Evolutionary conservation across 139 green algal genomes (phyloP).

Genomic region (Closterium sp.): DNA sequence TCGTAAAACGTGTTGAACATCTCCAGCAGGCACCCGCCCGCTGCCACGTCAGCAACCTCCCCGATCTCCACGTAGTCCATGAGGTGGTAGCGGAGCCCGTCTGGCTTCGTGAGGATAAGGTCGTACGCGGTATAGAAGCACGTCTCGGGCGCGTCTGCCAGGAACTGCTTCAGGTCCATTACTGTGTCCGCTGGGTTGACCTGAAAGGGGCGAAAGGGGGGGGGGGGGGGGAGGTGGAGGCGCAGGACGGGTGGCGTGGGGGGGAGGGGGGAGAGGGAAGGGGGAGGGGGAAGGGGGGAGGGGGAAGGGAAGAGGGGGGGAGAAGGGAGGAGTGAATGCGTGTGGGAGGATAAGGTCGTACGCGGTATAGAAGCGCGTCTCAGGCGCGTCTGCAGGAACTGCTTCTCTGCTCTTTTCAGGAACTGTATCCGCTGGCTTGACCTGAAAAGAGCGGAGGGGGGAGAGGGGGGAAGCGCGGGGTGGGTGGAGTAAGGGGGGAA

Average conservation of each 20-base stretch:
- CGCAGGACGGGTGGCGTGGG: too few relatives aligned
- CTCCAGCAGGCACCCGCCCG: slow-evolving; percentile 32
- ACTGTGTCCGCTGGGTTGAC: slow-evolving; percentile 46
- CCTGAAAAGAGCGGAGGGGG: too few relatives aligned
- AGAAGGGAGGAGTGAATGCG: slow-evolving; percentile 11
- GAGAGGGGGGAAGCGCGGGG: too few relatives aligned
- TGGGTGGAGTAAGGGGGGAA: too few relatives aligned
- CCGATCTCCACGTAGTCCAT: slow-evolving; percentile 47
- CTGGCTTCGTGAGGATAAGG: slow-evolving; percentile 31
- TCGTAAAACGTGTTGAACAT: slow-evolving; percentile 46
- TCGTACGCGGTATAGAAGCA: slow-evolving; percentile 53
- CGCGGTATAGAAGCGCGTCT: slow-evolving; percentile 50
- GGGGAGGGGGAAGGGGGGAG: too few relatives aligned
- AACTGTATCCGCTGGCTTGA: slow-evolving; percentile 24
- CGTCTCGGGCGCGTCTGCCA: slow-evolving; percentile 47
- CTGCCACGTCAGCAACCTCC: slow-evolving; percentile 41
- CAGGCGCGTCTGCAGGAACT: slow-evolving; percentile 41
- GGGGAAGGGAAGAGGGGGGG: background rate
- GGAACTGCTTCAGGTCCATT: slow-evolving; percentile 51
- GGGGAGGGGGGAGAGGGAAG: too few relatives aligned
- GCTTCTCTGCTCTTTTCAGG: slow-evolving; percentile 42
- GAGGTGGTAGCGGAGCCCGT: slow-evolving; percentile 44
- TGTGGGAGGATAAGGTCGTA: slow-evolving; percentile 41
- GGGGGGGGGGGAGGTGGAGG: too few relatives aligned
- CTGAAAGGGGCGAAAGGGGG: background rate